Conservation (phyloP, 495 filamentous ascomycete genomes). For the Penicillium ochrochloron region DNA sequence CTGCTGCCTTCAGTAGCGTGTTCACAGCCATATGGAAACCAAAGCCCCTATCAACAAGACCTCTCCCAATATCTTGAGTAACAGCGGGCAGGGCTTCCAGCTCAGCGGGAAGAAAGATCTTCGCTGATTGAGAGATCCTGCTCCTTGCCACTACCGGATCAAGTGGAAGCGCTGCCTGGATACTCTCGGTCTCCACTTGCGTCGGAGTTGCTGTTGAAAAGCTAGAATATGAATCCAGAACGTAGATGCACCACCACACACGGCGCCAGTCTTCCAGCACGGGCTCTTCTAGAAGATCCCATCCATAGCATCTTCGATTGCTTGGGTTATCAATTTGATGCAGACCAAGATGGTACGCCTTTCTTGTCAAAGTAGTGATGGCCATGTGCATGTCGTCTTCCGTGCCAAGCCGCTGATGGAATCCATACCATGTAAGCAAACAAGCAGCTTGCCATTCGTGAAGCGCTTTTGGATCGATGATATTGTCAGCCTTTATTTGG, state of each 20-base stretch:
- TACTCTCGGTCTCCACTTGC: conserved; percentile 8
- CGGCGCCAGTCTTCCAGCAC: conserved; percentile 1
- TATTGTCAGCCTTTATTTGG: conserved; percentile 5
- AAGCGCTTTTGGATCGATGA: not conserved
- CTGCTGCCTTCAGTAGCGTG: conserved; percentile 1
- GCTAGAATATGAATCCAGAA: conserved; percentile 7
- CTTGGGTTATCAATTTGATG: conserved; percentile 9
- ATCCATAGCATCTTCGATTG: not conserved
- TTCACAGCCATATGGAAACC: conserved; percentile 7
- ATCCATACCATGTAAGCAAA: conserved; percentile 4
- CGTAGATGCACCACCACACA: conserved; percentile 7
- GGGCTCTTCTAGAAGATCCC: not conserved
- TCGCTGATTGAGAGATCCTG: not conserved
- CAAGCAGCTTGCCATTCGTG: not conserved
- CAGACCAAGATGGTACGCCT: conserved; percentile 8
- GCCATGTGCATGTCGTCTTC: conserved; percentile 5
- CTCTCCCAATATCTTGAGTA: not conserved
- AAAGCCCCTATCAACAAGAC: not conserved
- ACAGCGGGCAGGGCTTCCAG: not conserved
- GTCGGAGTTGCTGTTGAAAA: conserved; percentile 8
- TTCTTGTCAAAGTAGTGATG: conserved; percentile 9
- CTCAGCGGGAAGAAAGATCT: not conserved
- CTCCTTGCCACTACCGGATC: not conserved
- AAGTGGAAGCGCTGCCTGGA: conserved; percentile 3
- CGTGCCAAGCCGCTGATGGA: conserved; percentile 7